Percentiles rank a stretch among this genome's conserved stretches.
These are phyloP conservation scores for Didymella arachidicola DNA, from an alignment of 2,329 filamentous ascomycete species.

Conservation along the genomic window DNA sequence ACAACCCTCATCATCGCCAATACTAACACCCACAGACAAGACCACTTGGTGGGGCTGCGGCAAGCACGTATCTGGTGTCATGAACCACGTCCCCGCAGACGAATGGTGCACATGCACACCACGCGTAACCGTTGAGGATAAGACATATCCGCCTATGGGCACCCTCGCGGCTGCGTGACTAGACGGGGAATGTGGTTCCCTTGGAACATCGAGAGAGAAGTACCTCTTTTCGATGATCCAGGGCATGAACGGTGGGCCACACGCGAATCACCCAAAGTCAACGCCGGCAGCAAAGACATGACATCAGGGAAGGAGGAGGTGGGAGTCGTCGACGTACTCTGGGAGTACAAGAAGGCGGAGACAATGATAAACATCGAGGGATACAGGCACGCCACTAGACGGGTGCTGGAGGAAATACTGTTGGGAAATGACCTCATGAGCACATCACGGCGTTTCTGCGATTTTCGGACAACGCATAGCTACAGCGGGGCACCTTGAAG, in stretches of 20 bases:
- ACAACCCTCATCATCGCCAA: not conserved
- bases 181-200: constrained; percentile 20
- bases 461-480: constrained; percentile 7
- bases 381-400: not conserved
- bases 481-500: constrained; percentile 1
- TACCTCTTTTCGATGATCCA: constrained; percentile 22
- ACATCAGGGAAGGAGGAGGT: constrained; percentile 8
- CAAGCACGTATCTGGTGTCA: constrained; percentile 66
- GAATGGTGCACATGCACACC: constrained; percentile 73
- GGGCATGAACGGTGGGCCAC: constrained; percentile 19
- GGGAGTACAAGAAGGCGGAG: not conserved
- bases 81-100: constrained; percentile 64
- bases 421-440: constrained; percentile 5
- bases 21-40: constrained; percentile 55
- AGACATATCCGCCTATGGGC: constrained; percentile 71
- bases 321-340: not conserved
- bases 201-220: constrained; percentile 17
- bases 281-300: constrained; percentile 19
- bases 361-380: not conserved
- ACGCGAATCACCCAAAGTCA: constrained; percentile 18
- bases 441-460: constrained; percentile 15
- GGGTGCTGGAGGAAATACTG: not conserved
- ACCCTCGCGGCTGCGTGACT: constrained; percentile 43
- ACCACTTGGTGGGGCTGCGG: constrained; percentile 72
- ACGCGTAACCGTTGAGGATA: constrained; percentile 67